Evolutionary conservation across 495 filamentous ascomycete species (phyloP).

Genomic region (Neurospora cerealis): DNA sequence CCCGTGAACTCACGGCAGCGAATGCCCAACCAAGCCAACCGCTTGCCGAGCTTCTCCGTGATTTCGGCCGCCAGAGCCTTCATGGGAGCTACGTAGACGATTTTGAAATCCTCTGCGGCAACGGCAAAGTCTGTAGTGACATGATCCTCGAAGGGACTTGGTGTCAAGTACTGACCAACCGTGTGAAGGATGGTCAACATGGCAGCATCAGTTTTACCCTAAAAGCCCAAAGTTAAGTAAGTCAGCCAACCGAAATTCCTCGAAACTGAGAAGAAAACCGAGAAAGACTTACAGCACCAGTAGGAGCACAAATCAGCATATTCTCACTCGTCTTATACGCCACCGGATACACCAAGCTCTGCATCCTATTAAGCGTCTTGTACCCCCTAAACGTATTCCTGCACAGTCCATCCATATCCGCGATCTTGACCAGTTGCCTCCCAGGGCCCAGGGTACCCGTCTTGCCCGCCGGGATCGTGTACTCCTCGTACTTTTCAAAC

Average conservation of each 20-base stretch:
- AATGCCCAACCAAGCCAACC: slow-evolving; percentile 88
- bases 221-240: neutral
- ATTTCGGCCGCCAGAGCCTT: slow-evolving; percentile 96
- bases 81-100: slow-evolving; percentile 97
- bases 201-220: slow-evolving; percentile 96
- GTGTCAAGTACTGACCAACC: slow-evolving; percentile 71
- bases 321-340: slow-evolving; percentile 95
- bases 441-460: slow-evolving; percentile 62
- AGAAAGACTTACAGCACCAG: slow-evolving; percentile 58
- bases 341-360: slow-evolving; percentile 90
- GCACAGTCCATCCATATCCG: slow-evolving; percentile 82
- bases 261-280: neutral
- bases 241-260: neutral
- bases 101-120: slow-evolving; percentile 83
- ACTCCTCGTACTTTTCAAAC: slow-evolving; percentile 72
- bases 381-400: slow-evolving; percentile 89
- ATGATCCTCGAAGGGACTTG: slow-evolving; percentile 66
- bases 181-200: slow-evolving; percentile 90
- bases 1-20: slow-evolving; percentile 86
- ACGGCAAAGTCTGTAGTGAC: slow-evolving; percentile 67
- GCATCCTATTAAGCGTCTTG: slow-evolving; percentile 91
- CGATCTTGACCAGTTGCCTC: slow-evolving; percentile 66
- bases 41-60: slow-evolving; percentile 86
- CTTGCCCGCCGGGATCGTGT: slow-evolving; percentile 69
- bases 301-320: slow-evolving; percentile 97